Percentiles rank a stretch among this genome's conserved stretches.
phyloP scores from a whole-genome alignment of 176 grass and related monocot genomes.

The Urochloa ruziziensis region DNA sequence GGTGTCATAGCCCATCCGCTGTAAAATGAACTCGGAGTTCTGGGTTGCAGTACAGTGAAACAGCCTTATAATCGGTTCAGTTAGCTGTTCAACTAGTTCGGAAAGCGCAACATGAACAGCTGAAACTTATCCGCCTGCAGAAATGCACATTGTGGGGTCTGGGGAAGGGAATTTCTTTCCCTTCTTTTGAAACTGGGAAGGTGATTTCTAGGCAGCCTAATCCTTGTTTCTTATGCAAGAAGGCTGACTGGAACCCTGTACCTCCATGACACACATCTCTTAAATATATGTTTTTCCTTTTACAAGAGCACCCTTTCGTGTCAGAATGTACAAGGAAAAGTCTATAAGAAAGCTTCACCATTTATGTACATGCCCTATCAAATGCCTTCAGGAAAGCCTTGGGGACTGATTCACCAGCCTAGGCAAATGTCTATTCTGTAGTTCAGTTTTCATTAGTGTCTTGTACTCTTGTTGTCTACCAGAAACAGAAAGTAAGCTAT shows the following conservation, averaged over 20 bases:
- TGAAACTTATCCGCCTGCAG: not conserved
- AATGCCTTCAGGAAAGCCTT: not conserved
- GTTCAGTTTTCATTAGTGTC: slow-evolving; percentile 13
- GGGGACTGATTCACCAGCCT: not conserved
- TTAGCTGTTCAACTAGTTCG: not conserved
- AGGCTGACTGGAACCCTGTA: not conserved
- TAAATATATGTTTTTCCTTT: not conserved
- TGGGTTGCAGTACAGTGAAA: not conserved
- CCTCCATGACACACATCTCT: not conserved
- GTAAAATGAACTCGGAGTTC: not conserved
- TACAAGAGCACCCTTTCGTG: not conserved
- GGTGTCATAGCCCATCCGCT: not conserved
- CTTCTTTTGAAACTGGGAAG: too few species aligned
- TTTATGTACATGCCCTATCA: not conserved
- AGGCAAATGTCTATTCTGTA: not conserved
- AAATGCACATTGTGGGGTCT: not conserved
- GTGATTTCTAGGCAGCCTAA: not conserved
- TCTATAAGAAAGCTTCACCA: not conserved
- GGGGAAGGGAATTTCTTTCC: not conserved
- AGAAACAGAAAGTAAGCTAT: slow-evolving; percentile 27
- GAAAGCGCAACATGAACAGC: not conserved
- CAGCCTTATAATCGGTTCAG: not conserved
- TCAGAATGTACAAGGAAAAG: not conserved
- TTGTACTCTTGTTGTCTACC: slow-evolving; percentile 2
- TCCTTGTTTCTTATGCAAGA: not conserved